Conservation (phyloP, 2,329 filamentous ascomycete species). For the Sporothrix schenckii region DNA sequence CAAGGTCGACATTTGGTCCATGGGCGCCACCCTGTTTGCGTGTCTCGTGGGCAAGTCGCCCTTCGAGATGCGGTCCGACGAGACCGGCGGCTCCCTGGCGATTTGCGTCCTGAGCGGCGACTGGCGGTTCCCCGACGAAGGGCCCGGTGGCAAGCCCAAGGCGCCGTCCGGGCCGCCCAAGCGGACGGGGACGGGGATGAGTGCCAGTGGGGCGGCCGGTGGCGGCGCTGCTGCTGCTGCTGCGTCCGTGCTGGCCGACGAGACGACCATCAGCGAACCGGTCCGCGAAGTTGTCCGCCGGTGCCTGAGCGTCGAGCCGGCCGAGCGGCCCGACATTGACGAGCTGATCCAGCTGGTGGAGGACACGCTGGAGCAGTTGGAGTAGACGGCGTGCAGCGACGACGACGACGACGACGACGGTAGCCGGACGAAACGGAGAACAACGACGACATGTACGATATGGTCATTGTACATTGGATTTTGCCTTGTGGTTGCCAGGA, state of each 20-base stretch:
- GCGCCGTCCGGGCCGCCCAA: conserved; percentile 33
- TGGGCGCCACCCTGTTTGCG: conserved; percentile 96
- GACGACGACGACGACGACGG: too few relatives aligned
- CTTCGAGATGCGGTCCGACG: conserved; percentile 93
- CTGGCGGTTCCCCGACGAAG: conserved; percentile 94
- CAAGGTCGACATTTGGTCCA: conserved; percentile 96
- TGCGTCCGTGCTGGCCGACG: conserved; percentile 43
- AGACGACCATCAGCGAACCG: conserved; percentile 69
- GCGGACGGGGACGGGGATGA: conserved; percentile 39
- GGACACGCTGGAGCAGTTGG: conserved; percentile 67
- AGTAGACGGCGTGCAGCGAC: conserved; percentile 47
- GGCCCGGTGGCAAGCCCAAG: conserved; percentile 54
- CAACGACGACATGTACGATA: conserved; percentile 23
- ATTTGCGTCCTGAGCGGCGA: conserved; percentile 92
- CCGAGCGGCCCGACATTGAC: conserved; percentile 83
- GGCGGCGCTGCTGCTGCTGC: conserved; percentile 39
- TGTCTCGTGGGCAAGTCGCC: conserved; percentile 96
- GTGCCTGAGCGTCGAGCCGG: conserved; percentile 84
- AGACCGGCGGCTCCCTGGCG: conserved; percentile 90
- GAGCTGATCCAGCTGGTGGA: conserved; percentile 81
- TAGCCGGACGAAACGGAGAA: background rate
- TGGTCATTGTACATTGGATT: background rate
- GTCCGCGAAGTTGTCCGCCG: conserved; percentile 86
- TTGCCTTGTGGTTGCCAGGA: background rate
- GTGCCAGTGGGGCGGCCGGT: conserved; percentile 39